Evolutionary conservation across 257 asterid species (phyloP).

Genomic region (Forsythia suspensa): DNA sequence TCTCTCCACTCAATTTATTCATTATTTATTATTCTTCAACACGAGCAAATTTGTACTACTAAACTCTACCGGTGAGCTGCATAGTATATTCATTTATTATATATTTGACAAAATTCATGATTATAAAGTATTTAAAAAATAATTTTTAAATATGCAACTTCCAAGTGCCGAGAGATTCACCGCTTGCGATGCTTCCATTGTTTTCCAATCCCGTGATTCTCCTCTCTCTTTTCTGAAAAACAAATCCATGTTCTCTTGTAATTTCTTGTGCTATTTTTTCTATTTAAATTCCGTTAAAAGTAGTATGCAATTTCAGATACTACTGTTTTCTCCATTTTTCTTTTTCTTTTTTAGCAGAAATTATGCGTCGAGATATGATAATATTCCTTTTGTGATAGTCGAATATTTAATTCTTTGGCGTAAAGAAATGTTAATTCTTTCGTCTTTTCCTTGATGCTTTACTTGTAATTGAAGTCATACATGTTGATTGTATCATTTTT

Average conservation of each 20-base stretch:
- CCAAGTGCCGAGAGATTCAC: no score
- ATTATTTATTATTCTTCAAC: no score
- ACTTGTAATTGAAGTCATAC: slow-evolving; percentile 17
- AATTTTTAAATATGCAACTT: no score
- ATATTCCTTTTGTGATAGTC: neutral
- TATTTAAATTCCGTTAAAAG: neutral
- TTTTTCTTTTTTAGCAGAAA: neutral
- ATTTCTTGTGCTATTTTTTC: neutral
- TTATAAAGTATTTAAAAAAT: no score
- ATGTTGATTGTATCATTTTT: neutral
- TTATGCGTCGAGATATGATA: neutral
- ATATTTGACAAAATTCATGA: no score
- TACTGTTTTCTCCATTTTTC: neutral
- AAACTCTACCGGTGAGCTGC: no score
- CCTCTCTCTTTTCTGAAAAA: neutral
- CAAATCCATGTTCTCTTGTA: neutral
- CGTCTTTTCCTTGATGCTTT: neutral
- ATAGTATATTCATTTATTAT: no score
- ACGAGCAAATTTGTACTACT: no score
- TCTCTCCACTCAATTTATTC: no score
- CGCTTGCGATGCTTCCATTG: neutral
- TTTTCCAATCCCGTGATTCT: neutral
- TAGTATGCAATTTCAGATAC: neutral
- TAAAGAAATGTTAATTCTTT: neutral
- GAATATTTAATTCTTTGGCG: neutral